phyloP scores from a whole-genome alignment of 2,329 filamentous ascomycete species.

The Colletotrichum noveboracense region DNA sequence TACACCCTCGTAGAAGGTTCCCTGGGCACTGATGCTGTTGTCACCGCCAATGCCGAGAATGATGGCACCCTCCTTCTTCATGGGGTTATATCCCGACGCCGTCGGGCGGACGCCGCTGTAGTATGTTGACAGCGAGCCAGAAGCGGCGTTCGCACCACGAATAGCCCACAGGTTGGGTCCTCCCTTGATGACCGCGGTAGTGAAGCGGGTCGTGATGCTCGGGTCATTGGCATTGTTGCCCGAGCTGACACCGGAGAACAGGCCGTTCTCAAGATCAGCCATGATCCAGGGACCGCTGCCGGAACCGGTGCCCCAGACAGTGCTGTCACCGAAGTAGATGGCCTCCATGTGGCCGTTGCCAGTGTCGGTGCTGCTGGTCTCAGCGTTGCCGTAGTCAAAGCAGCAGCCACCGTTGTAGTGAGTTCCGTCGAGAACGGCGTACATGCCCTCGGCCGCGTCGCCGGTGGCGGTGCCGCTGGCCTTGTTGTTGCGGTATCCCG shows the following conservation, averaged over 20 bases:
- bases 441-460: slow-evolving; percentile 64
- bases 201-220: slow-evolving; percentile 58
- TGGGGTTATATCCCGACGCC: slow-evolving; percentile 60
- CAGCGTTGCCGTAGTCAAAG: slow-evolving; percentile 64
- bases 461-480: slow-evolving; percentile 57
- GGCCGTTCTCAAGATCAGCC: slow-evolving; percentile 71
- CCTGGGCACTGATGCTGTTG: slow-evolving; percentile 63
- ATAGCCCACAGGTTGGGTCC: slow-evolving; percentile 62
- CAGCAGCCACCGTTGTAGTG: slow-evolving; percentile 64
- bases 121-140: slow-evolving; percentile 61
- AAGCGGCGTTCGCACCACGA: slow-evolving; percentile 60
- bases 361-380: slow-evolving; percentile 55
- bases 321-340: slow-evolving; percentile 66
- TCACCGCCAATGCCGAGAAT: slow-evolving; percentile 76
- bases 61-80: slow-evolving; percentile 70
- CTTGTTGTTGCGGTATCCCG: slow-evolving; percentile 66
- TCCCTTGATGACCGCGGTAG: slow-evolving; percentile 64
- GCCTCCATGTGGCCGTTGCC: slow-evolving; percentile 73
- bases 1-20: slow-evolving; percentile 70
- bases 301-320: slow-evolving; percentile 59
- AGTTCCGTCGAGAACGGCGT: slow-evolving; percentile 63
- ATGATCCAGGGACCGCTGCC: slow-evolving; percentile 71
- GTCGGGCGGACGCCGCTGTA: slow-evolving; percentile 62
- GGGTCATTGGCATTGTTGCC: slow-evolving; percentile 56
- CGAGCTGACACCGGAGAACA: slow-evolving; percentile 61